These are phyloP conservation scores for Quillaja saponaria DNA, from an alignment of 306 rosid genomes.

Conservation along the genomic window DNA sequence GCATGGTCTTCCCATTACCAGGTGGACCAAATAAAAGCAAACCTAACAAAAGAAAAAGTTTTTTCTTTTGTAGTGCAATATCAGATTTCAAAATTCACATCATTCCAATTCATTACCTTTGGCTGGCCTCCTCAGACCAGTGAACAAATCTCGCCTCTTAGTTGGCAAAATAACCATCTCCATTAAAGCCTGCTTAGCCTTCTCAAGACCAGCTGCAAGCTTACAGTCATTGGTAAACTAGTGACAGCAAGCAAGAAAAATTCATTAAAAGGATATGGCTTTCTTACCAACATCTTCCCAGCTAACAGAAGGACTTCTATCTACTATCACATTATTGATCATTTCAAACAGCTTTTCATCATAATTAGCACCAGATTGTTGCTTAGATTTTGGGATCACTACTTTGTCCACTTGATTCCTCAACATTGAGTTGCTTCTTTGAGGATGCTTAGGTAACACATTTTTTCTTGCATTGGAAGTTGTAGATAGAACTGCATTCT, in stretches of 20 bases:
- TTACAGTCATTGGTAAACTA: conserved; percentile 35
- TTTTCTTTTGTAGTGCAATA: conserved; percentile 19
- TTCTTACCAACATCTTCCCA: conserved; percentile 97
- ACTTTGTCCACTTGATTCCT: conserved; percentile 50
- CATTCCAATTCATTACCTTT: conserved; percentile 55
- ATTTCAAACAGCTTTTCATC: conserved; percentile 83
- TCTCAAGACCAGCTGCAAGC: conserved; percentile 89
- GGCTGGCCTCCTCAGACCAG: conserved; percentile 96
- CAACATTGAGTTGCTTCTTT: conserved; percentile 31
- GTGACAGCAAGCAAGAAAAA: conserved; percentile 11
- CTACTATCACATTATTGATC: conserved; percentile 90
- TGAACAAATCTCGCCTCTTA: conserved; percentile 90
- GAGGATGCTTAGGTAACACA: conserved; percentile 43
- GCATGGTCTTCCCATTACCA: conserved; percentile 98
- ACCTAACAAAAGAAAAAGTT: conserved; percentile 49
- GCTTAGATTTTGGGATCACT: conserved; percentile 56
- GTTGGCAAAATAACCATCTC: conserved; percentile 99
- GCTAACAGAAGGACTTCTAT: conserved; percentile 87
- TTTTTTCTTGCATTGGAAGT: conserved; percentile 45
- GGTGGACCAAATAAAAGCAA: conserved; percentile 98
- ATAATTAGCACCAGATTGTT: conserved; percentile 48
- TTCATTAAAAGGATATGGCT: neutral
- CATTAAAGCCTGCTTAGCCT: conserved; percentile 92
- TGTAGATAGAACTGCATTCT: conserved; percentile 40
- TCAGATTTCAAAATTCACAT: neutral